Evolutionary conservation across 768 basidiomycete genomes (phyloP).

Genomic region (Pleurotus tuber-regium): DNA sequence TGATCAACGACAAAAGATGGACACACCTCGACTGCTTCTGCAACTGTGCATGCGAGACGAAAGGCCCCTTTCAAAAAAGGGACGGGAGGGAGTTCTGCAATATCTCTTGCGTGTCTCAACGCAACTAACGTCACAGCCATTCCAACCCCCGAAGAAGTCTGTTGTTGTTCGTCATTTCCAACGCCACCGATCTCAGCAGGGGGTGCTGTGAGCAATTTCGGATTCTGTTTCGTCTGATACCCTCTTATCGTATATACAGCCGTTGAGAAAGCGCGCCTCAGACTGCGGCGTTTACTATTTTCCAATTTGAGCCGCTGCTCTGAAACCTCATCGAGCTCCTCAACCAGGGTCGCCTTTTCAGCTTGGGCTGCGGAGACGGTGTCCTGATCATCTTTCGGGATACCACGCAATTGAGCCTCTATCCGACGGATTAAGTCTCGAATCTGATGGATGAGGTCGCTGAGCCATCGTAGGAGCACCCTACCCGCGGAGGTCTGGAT

Average conservation of each 20-base stretch:
- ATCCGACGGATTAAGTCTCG: constrained; percentile 8
- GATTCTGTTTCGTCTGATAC: background rate
- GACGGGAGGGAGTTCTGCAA: constrained; percentile 8
- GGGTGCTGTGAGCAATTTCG: background rate
- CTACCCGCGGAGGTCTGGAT: constrained; percentile 1
- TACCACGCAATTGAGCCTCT: constrained; percentile 1
- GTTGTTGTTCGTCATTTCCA: background rate
- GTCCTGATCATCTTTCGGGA: background rate
- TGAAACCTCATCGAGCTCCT: background rate
- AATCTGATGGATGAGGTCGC: constrained; percentile 3
- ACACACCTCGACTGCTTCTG: constrained; percentile 4
- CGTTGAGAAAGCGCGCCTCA: constrained; percentile 1
- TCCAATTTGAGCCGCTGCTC: background rate
- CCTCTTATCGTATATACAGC: background rate
- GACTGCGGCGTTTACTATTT: background rate
- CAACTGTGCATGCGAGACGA: constrained; percentile 4
- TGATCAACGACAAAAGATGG: background rate
- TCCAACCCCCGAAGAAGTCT: background rate
- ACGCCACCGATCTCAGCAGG: background rate
- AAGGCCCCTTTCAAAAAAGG: constrained; percentile 5
- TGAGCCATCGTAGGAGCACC: constrained; percentile 3
- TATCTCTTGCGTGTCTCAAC: background rate
- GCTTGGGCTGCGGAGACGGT: background rate
- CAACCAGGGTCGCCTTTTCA: background rate
- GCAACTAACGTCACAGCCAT: background rate